These are phyloP conservation scores for Isoetes engelmannii DNA, from an alignment of 83 land plant species.

Conservation along the genomic window DNA sequence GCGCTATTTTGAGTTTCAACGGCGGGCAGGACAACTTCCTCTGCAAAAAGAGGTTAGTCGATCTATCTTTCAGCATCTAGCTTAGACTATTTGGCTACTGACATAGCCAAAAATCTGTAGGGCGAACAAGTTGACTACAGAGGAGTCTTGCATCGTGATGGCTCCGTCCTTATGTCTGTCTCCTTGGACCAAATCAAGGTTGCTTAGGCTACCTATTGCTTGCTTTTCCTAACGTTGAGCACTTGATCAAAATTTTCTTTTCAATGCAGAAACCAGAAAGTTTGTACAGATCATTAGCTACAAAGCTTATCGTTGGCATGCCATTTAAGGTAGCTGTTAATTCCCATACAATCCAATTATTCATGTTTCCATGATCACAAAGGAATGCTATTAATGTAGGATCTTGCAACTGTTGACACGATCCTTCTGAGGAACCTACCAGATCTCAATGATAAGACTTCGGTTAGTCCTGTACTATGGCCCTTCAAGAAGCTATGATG, in stretches of 20 bases:
- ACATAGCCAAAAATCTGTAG: slow-evolving; percentile 28
- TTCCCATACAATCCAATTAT: background rate
- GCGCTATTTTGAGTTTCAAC: slow-evolving; percentile 89
- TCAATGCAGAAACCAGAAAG: slow-evolving; percentile 64
- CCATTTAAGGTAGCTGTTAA: slow-evolving; percentile 71
- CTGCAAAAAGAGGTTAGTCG: slow-evolving; percentile 81
- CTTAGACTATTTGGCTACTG: background rate
- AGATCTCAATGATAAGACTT: slow-evolving; percentile 57
- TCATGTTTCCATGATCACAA: background rate
- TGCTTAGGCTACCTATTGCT: background rate
- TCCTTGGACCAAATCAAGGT: slow-evolving; percentile 88
- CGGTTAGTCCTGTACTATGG: slow-evolving; percentile 35
- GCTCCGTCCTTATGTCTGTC: slow-evolving; percentile 95
- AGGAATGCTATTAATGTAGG: slow-evolving; percentile 36
- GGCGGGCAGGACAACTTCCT: slow-evolving; percentile 87
- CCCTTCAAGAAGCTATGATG: no score
- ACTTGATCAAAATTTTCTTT: slow-evolving; percentile 3
- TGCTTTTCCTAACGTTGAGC: slow-evolving; percentile 1
- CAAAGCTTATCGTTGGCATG: slow-evolving; percentile 95
- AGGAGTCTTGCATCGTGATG: slow-evolving; percentile 96
- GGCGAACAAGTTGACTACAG: slow-evolving; percentile 94
- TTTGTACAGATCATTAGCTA: slow-evolving; percentile 77
- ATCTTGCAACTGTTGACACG: slow-evolving; percentile 93
- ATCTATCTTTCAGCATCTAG: background rate
- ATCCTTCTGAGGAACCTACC: slow-evolving; percentile 81